Conservation (phyloP, 2,329 filamentous ascomycete species). For the Endoconidiophora polonica region DNA sequence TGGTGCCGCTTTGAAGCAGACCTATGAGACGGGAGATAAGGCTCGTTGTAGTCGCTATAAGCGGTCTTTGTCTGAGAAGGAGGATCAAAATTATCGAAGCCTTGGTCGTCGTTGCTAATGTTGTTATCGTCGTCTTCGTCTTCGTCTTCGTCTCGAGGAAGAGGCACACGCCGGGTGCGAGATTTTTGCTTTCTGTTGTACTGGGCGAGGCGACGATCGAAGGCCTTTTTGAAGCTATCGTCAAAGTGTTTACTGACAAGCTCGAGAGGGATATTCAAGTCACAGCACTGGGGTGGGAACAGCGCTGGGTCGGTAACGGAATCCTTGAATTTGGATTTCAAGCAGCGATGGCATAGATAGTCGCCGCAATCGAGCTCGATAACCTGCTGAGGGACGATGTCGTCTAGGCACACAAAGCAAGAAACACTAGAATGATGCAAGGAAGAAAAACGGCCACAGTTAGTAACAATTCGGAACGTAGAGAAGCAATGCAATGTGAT, state of each 20-base stretch:
- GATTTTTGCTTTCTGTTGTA: conserved; percentile 27
- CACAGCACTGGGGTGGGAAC: conserved; percentile 77
- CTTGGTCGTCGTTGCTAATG: background rate
- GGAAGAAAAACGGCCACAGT: background rate
- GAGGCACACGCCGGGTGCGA: conserved; percentile 3
- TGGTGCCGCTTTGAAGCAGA: background rate
- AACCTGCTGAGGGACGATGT: conserved; percentile 44
- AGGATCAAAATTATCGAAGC: background rate
- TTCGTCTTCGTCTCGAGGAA: conserved; percentile 1
- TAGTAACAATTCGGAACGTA: background rate
- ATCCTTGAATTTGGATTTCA: conserved; percentile 57
- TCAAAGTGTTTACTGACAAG: conserved; percentile 65
- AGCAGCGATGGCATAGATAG: conserved; percentile 62
- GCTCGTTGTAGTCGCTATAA: conserved; percentile 6
- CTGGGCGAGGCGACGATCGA: conserved; percentile 69
- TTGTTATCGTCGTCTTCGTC: conserved; percentile 7
- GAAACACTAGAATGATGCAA: conserved; percentile 35
- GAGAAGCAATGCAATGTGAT: background rate
- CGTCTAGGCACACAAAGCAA: conserved; percentile 58
- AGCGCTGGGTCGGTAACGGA: conserved; percentile 62
- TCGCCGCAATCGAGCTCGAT: conserved; percentile 64
- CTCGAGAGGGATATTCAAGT: conserved; percentile 51
- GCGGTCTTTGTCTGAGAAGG: background rate
- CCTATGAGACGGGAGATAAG: background rate
- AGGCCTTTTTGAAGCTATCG: conserved; percentile 54